Conservation (phyloP, 306 rosid species). For the Sesbania bispinosa region DNA sequence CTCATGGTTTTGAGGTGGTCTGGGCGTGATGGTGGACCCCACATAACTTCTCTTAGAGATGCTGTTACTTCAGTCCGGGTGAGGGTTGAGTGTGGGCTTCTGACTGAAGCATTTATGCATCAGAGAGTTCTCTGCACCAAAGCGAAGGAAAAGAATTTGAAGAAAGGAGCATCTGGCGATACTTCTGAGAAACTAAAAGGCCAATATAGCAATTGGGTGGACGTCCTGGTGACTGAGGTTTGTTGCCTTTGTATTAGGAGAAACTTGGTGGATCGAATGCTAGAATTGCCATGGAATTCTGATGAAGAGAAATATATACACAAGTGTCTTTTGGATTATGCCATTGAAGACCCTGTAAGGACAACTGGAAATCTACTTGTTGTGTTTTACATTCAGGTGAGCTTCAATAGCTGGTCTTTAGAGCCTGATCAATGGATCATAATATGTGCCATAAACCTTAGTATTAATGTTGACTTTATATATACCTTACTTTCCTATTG, state of each 20-base stretch:
- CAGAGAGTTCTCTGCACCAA: constrained; percentile 76
- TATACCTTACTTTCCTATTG: constrained; percentile 15
- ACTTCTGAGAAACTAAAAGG: constrained; percentile 39
- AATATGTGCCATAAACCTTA: not conserved
- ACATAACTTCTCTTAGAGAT: constrained; percentile 66
- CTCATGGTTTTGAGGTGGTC: constrained; percentile 92
- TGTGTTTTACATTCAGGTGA: constrained; percentile 93
- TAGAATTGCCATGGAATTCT: constrained; percentile 93
- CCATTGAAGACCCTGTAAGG: constrained; percentile 63
- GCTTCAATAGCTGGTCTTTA: not conserved
- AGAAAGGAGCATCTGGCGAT: constrained; percentile 41
- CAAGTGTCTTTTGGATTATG: constrained; percentile 76
- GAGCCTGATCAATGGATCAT: not conserved
- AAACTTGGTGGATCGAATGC: constrained; percentile 81
- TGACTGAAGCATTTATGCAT: constrained; percentile 91
- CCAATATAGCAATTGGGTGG: constrained; percentile 59
- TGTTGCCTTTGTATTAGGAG: constrained; percentile 93
- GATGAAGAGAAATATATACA: constrained; percentile 89
- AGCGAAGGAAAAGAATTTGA: constrained; percentile 58
- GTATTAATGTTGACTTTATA: not conserved
- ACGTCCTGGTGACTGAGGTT: constrained; percentile 82
- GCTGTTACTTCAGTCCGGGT: constrained; percentile 96
- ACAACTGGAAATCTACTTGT: constrained; percentile 84
- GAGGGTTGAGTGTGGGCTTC: constrained; percentile 92
- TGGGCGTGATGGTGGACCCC: constrained; percentile 73